Conservation (phyloP, 352 stramenopile genomes). For the Pythium rishiriense region DNA sequence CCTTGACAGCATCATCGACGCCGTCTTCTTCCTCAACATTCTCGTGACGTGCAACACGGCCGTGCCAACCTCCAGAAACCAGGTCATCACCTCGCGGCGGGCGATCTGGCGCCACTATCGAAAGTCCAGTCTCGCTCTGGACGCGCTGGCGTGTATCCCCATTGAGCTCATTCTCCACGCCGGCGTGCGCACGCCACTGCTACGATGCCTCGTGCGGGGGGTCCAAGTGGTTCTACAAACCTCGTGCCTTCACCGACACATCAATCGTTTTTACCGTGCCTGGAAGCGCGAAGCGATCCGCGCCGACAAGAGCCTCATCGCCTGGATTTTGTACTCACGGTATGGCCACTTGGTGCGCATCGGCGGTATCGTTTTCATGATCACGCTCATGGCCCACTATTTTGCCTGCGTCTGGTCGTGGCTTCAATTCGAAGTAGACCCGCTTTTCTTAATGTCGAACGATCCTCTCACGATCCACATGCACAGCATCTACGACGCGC, state of each 20-base stretch:
- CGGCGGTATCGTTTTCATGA: slow-evolving; percentile 35
- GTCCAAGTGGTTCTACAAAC: background rate
- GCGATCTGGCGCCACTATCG: slow-evolving; percentile 45
- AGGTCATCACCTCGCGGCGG: slow-evolving; percentile 30
- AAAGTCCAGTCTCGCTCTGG: slow-evolving; percentile 16
- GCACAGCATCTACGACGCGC: slow-evolving; percentile 34
- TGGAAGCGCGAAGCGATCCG: too few relatives aligned
- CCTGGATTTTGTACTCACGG: slow-evolving; percentile 49
- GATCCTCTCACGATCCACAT: background rate
- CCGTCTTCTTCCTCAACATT: slow-evolving; percentile 40
- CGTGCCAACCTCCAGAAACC: slow-evolving; percentile 34
- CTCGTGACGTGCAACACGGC: slow-evolving; percentile 47
- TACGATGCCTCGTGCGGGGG: background rate
- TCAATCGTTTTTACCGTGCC: too few relatives aligned
- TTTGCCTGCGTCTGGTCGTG: slow-evolving; percentile 50
- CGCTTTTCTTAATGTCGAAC: too few relatives aligned
- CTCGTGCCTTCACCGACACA: background rate
- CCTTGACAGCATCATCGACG: slow-evolving; percentile 23
- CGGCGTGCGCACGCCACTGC: too few relatives aligned
- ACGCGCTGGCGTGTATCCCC: slow-evolving; percentile 11
- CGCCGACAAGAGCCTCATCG: too few relatives aligned
- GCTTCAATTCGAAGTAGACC: slow-evolving; percentile 18
- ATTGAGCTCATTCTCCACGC: slow-evolving; percentile 22
- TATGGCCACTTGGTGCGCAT: slow-evolving; percentile 49
- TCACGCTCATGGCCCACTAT: slow-evolving; percentile 53